Evolutionary conservation across 2,329 filamentous ascomycete genomes (phyloP), one percentile per base, ranked within the genome.

Genomic region (Pseudogymnoascus sp.): DNA sequence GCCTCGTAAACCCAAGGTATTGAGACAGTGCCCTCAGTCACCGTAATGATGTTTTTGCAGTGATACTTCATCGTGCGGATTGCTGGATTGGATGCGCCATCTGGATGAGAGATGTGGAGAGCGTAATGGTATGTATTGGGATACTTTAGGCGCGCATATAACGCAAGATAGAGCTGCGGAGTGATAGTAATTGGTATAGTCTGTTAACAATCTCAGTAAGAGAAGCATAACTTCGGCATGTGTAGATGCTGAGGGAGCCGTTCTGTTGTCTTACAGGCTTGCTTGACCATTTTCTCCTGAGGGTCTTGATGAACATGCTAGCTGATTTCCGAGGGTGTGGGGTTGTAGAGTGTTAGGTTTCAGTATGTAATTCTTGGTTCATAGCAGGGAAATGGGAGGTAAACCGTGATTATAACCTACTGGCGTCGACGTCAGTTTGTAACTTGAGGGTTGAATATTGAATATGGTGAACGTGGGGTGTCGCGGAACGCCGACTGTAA

Each of bases 21-120:
- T 15, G 50, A 56, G 29, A 56, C 50, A 19, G 50, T 35, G 1
- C 50, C 50, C 2, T 56, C 50, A 9, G 50, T 35, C 6, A 33
- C 50, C 1, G n/a, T 33, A 11, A 56, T 56, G 31, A 56, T 35
- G 35, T 56, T 85, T 70, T 86, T 56, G 50, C 50, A 35, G 17
- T 33, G 50, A 56, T 56, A 35, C 26, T 56, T 56, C 29, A 21
- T 56, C 3, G 29, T 56, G 10, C 17, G 17, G 15, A 15, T 35
- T 56, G 2, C n/a, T 33, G 50, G 29, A n/a, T 10, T 56, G 50
- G 50, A 19, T n/a, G n/a, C 6, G 10, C 50, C 17, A 4, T 15
- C 50, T 15, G 29, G 29, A 33, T 29, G 19, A 6, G 29, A 56
- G n/a, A 56, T 3, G 26, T 56, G 50, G 11, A 56, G 50, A 35